A percentile compares a stretch with the other conserved stretches of the same genome.
Conservation (phyloP, 495 filamentous ascomycete genomes). For the Extremus antarcticus region DNA sequence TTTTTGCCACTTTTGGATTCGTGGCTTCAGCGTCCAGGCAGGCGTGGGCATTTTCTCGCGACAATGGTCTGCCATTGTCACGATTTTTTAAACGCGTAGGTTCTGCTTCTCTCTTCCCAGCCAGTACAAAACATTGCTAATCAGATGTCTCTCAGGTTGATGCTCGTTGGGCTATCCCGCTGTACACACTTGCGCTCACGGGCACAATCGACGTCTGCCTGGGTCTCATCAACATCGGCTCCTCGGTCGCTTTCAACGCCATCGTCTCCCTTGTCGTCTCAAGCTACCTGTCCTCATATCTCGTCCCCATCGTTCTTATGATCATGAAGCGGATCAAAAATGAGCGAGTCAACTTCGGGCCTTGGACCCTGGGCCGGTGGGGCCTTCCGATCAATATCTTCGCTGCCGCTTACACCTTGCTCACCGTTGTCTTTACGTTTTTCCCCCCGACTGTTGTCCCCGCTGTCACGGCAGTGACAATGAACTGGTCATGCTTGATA, state of each 20-base stretch:
- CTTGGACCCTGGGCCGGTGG: constrained; percentile 9
- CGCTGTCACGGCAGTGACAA: background rate
- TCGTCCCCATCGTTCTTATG: constrained; percentile 5
- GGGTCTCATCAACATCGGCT: constrained; percentile 17
- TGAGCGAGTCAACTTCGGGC: constrained; percentile 7
- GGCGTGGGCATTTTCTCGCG: constrained; percentile 16
- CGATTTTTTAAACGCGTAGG: constrained; percentile 9
- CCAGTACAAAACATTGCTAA: too few relatives aligned
- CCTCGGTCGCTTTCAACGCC: constrained; percentile 12
- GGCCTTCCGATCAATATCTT: constrained; percentile 5
- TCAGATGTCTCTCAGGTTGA: too few relatives aligned
- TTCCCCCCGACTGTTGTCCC: constrained; percentile 1
- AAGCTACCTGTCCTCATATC: too few relatives aligned
- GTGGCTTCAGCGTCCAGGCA: constrained; percentile 2
- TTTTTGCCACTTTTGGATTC: constrained; percentile 8
- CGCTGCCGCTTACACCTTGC: constrained; percentile 9
- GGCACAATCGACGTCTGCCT: constrained; percentile 9
- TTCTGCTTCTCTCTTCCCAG: too few relatives aligned
- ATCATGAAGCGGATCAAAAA: constrained; percentile 3
- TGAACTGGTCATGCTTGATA: background rate
- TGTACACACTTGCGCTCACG: too few relatives aligned
- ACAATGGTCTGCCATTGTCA: constrained; percentile 15
- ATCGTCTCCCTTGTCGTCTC: constrained; percentile 7
- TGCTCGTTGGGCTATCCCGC: too few relatives aligned
- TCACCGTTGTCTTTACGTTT: constrained; percentile 11